Evolutionary conservation across 2,329 filamentous ascomycete genomes (phyloP).

Genomic region (Bipolaris cookei): DNA sequence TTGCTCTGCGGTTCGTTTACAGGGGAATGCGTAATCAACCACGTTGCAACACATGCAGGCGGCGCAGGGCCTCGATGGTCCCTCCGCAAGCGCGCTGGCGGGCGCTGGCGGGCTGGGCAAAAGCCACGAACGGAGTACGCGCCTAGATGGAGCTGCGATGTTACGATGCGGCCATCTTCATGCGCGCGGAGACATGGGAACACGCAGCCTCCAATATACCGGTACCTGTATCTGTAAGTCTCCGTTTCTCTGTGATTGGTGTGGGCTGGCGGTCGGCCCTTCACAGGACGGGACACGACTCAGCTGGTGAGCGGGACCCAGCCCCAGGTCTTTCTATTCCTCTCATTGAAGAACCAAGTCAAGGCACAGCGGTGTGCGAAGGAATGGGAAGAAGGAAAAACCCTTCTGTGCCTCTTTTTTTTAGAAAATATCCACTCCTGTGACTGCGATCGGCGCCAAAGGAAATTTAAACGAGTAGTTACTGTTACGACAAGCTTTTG

Average conservation of each 20-base stretch:
- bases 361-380: neutral
- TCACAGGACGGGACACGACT: constrained; percentile 2
- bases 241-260: neutral
- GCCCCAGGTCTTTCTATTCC: neutral
- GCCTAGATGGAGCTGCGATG: neutral
- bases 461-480: too few relatives aligned
- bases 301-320: neutral
- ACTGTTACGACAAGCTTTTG: neutral
- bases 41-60: too few relatives aligned
- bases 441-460: neutral
- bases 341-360: neutral
- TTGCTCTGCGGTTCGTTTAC: too few relatives aligned
- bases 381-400: neutral
- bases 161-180: neutral
- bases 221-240: neutral
- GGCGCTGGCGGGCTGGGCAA: too few relatives aligned
- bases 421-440: neutral
- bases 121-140: neutral
- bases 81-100: too few relatives aligned
- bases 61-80: too few relatives aligned
- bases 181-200: neutral
- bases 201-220: neutral
- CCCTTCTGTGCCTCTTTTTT: neutral
- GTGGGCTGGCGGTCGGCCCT: constrained; percentile 1
- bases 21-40: too few relatives aligned